Evolutionary conservation across 306 rosid species (phyloP).

Genomic region (Canavalia ensiformis): DNA sequence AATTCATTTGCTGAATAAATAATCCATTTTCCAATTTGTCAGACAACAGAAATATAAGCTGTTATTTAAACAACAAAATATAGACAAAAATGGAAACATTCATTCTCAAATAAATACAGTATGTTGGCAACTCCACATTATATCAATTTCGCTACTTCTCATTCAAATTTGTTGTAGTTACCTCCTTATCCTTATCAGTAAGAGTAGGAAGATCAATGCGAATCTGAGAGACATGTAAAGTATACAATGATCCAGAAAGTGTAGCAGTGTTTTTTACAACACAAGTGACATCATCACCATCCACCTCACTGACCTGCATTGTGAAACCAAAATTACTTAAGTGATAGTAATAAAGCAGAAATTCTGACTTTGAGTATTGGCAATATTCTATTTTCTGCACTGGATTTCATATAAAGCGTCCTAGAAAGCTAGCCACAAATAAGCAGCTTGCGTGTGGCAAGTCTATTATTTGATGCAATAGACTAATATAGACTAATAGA

Average conservation of each 20-base stretch:
- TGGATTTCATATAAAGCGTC: neutral
- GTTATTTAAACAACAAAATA: constrained; percentile 10
- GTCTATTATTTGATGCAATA: neutral
- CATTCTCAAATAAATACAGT: constrained; percentile 19
- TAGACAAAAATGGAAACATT: constrained; percentile 16
- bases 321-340: constrained; percentile 16
- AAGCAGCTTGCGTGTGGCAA: constrained; percentile 4
- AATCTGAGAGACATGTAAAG: constrained; percentile 92
- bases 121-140: constrained; percentile 29
- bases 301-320: constrained; percentile 78
- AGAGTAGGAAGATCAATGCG: constrained; percentile 91
- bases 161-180: constrained; percentile 37
- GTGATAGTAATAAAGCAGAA: neutral
- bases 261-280: constrained; percentile 85
- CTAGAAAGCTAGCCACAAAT: constrained; percentile 24
- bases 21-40: neutral
- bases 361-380: neutral
- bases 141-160: constrained; percentile 31
- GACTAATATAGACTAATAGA: neutral
- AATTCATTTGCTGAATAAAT: neutral
- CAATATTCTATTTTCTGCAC: constrained; percentile 24
- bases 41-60: constrained; percentile 10
- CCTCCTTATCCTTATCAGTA: constrained; percentile 87
- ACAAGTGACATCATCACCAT: constrained; percentile 87
- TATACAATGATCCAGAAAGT: constrained; percentile 87